Conservation (phyloP, 805 yeast species). For the Barnettozyma vustinii region DNA sequence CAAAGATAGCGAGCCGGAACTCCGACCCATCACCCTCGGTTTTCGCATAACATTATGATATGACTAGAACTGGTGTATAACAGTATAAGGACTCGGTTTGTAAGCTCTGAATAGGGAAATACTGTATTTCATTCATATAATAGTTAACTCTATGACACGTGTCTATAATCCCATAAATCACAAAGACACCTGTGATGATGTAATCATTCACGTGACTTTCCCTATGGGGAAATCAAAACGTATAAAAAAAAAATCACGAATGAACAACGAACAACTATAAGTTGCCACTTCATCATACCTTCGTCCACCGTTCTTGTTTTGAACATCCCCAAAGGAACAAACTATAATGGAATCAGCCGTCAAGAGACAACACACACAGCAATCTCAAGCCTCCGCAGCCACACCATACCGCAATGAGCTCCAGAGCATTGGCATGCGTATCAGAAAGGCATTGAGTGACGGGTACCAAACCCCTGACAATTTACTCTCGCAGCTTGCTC, state of each 20-base stretch:
- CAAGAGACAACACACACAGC: constrained; percentile 30
- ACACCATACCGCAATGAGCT: constrained; percentile 34
- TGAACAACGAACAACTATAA: not conserved
- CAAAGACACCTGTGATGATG: not conserved
- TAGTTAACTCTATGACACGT: no score
- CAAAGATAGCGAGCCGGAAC: constrained; percentile 19
- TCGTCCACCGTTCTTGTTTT: not conserved
- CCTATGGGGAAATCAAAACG: constrained; percentile 3
- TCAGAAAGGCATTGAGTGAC: constrained; percentile 59
- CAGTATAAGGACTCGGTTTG: no score
- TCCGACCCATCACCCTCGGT: not conserved
- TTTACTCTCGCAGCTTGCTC: constrained; percentile 10
- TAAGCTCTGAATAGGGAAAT: no score
- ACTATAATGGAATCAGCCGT: constrained; percentile 22
- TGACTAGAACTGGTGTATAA: no score
- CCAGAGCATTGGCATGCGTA: constrained; percentile 63
- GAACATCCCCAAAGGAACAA: not conserved
- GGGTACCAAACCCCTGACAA: constrained; percentile 40
- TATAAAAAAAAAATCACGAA: not conserved
- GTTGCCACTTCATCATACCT: not conserved
- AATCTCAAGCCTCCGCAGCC: constrained; percentile 25
- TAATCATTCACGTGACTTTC: constrained; percentile 5
- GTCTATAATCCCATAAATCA: no score
- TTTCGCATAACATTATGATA: not conserved
- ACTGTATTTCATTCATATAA: no score